Evolutionary conservation across 1,284 basidiomycete species (phyloP), one percentile per base, ranked within the genome.

Genomic region (Sporisorium iseilematis-ciliati): DNA sequence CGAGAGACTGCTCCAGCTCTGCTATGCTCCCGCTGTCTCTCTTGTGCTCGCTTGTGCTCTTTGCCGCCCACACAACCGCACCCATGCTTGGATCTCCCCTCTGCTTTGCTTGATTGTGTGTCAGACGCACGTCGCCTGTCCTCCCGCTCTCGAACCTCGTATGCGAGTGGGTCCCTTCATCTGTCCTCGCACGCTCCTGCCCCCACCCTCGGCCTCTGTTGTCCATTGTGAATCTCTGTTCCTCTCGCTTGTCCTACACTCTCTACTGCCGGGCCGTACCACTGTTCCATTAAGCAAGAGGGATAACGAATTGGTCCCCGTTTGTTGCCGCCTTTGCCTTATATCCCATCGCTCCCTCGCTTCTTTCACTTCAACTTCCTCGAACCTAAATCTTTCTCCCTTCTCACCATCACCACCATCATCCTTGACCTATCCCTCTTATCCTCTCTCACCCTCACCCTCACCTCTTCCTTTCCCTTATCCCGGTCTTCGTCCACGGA

Each of bases 161-260:
- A 26, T 20, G 3, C n/a, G 16, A 31, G 48, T 49, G 48, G 48
- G 48, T n/a, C 46, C 29, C 26, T 49, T 49, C 48, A 49, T 49
- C 29, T 31, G 48, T 18, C 26, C 46, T 7, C 26, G 2, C 41
- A 40, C 4, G 26, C 16, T 11, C 18, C 2, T 29, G 26, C 46
- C 8, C 46, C 46, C 46, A 48, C 46, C 14, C n/a, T 25, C 35
- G 35, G 4, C 29, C 29, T 29, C 29, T 8, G 29, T 38, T 38
- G 10, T 38, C 35, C 12, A 33, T 16, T 38, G 12, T 38, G 35
- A 16, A 16, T 38, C 35, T 20, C 23, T 46, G 5, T 45, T 23
- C 12, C 20, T 23, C 11, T 45, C 42, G 43, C 43, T 38, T 38
- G 35, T 38, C 35, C 21, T 46, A 16, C 3, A n/a, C 41, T 42